Evolutionary conservation across 2,329 filamentous ascomycete species (phyloP).

Genomic region (Teratosphaeria destructans): DNA sequence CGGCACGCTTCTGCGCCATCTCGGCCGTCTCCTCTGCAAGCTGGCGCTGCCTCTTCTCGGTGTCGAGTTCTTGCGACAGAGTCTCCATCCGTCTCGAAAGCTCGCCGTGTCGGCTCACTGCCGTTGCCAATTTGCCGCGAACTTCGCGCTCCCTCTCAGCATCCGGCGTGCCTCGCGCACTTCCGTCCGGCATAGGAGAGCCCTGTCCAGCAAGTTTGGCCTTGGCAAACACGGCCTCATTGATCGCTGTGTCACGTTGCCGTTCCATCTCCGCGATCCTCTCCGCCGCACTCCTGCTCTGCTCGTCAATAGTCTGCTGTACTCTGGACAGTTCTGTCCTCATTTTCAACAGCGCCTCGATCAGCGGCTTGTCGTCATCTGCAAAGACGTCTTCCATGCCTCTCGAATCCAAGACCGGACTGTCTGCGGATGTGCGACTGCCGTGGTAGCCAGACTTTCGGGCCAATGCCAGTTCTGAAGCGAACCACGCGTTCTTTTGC

Average conservation of each 20-base stretch:
- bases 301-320: constrained; percentile 78
- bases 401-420: constrained; percentile 65
- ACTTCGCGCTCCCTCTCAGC: constrained; percentile 64
- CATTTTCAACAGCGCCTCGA: constrained; percentile 90
- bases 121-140: constrained; percentile 69
- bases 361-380: constrained; percentile 82
- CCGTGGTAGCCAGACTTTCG: constrained; percentile 79
- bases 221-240: constrained; percentile 89
- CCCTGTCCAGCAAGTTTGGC: constrained; percentile 79
- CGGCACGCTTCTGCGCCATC: constrained; percentile 71
- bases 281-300: constrained; percentile 73
- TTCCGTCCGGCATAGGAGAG: constrained; percentile 43
- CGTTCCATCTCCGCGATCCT: constrained; percentile 90
- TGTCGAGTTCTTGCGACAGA: constrained; percentile 59
- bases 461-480: constrained; percentile 84
- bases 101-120: constrained; percentile 68
- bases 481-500: constrained; percentile 91
- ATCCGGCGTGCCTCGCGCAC: constrained; percentile 38
- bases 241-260: constrained; percentile 87
- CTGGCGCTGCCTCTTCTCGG: constrained; percentile 70
- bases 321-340: constrained; percentile 79
- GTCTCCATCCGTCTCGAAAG: constrained; percentile 67
- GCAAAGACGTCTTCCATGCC: constrained; percentile 63
- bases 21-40: constrained; percentile 80
- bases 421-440: constrained; percentile 43